Percentiles rank a stretch among this genome's conserved stretches.
These are phyloP conservation scores for Domatiomyces globalis DNA, from an alignment of 2,329 filamentous ascomycete genomes.

Conservation along the genomic window DNA sequence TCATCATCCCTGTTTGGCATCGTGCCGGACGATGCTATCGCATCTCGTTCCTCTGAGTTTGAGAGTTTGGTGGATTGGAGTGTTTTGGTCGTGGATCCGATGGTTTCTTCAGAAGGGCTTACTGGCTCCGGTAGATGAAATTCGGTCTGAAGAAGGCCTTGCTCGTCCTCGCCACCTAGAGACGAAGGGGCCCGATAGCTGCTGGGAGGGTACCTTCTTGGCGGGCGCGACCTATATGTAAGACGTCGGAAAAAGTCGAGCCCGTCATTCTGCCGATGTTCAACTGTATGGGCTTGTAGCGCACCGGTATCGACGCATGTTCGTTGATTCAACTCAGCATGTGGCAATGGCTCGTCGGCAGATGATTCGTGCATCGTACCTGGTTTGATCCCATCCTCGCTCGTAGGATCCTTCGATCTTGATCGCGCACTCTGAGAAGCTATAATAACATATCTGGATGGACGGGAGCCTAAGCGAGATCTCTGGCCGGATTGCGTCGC, in stretches of 20 bases:
- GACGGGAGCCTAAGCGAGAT: background rate
- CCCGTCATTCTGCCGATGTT: background rate
- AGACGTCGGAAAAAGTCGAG: background rate
- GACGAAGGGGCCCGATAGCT: background rate
- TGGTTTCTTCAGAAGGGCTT: background rate
- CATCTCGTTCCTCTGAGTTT: too few species aligned
- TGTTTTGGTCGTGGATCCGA: too few species aligned
- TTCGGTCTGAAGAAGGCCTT: background rate
- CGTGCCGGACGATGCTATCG: background rate
- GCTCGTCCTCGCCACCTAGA: background rate
- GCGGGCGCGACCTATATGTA: background rate
- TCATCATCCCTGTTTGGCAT: background rate
- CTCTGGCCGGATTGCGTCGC: background rate
- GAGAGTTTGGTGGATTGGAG: too few species aligned
- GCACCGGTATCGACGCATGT: background rate
- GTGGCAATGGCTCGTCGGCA: too few species aligned
- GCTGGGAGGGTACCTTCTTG: background rate
- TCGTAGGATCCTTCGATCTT: background rate
- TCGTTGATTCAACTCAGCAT: background rate
- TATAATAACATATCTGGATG: background rate
- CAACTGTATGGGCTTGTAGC: background rate
- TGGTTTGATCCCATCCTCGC: background rate
- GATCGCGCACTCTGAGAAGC: background rate
- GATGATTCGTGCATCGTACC: background rate
- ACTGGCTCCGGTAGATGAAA: too few species aligned